phyloP scores from a whole-genome alignment of 2,329 filamentous ascomycete species.

The Ascochyta pisi region DNA sequence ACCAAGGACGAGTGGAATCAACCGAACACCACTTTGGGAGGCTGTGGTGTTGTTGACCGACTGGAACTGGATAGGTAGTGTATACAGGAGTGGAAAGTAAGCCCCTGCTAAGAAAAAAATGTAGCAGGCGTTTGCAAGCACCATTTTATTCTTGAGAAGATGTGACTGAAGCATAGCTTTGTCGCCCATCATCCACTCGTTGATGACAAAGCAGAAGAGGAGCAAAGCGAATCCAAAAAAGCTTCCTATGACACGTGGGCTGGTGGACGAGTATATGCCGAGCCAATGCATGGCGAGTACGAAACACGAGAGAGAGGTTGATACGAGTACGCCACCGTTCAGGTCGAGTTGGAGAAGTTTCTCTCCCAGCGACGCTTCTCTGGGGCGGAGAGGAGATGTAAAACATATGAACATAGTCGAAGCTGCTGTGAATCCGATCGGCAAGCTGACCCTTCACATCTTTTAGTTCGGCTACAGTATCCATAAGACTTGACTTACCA shows the following conservation, averaged over 20 bases:
- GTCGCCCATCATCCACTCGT: conserved; percentile 36
- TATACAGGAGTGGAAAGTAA: conserved; percentile 41
- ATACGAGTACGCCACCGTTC: conserved; percentile 28
- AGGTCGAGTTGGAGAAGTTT: conserved; percentile 36
- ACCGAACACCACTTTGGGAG: conserved; percentile 34
- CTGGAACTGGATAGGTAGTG: conserved; percentile 40
- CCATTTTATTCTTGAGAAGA: conserved; percentile 26
- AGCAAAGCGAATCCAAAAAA: conserved; percentile 58
- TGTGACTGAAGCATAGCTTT: conserved; percentile 38
- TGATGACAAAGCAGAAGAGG: conserved; percentile 51
- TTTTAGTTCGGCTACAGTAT: conserved; percentile 11
- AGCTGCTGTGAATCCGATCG: conserved; percentile 50
- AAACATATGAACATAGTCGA: conserved; percentile 34
- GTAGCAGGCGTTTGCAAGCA: conserved; percentile 27
- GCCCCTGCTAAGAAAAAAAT: conserved; percentile 35
- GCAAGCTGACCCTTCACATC: conserved; percentile 49
- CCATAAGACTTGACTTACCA: conserved; percentile 30
- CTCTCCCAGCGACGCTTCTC: conserved; percentile 20
- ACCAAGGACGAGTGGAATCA: conserved; percentile 39
- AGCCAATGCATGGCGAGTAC: conserved; percentile 40
- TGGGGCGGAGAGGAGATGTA: conserved; percentile 22
- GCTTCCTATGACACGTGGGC: conserved; percentile 53
- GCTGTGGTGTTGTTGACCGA: conserved; percentile 34
- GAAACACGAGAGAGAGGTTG: conserved; percentile 33
- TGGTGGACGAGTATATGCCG: conserved; percentile 53